Evolutionary conservation across 768 basidiomycete species (phyloP), one percentile per base, ranked within the genome.

Genomic region (Leccinellum rugosiceps): DNA sequence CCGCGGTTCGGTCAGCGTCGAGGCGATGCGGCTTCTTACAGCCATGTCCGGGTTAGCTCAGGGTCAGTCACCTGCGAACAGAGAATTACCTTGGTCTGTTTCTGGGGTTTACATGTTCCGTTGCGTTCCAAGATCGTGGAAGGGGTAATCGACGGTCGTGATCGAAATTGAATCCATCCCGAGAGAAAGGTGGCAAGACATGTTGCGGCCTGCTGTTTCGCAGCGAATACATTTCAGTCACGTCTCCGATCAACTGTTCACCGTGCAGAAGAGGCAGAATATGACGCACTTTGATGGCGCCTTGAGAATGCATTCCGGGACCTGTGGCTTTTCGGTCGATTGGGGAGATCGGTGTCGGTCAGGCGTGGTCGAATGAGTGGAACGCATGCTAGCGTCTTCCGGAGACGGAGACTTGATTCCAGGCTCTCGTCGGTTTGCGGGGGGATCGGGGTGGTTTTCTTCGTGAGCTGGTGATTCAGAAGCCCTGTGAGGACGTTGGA

Each of bases 191-290:
- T 60, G 71, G 71, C 58, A 71, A 61, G 54, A 58, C 72, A 70
- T 72, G 71, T 65, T 66, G 72, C 56, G 59, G 60, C 68, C 70
- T 68, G 68, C 62, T 65, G 70, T 62, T 43, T 68, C 63, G 63
- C 63, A 64, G 62, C 32, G 58, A 65, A 61, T 65, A 52, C 48
- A 61, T 64, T 57, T 23, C 31, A 52, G 58, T 41, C 58, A 55
- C 53, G 57, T 69, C 19, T 56, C 62, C 68, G 65, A 69, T 70
- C 65, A 71, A 50, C 54, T 43, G 48, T 50, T 64, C 59, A 56
- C 56, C 43, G 34, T 47, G 50, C 43, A 58, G 19, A 54, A 44
- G 50, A 57, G 54, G 52, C 26, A 10, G 30, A 53, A 59, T 60
- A 61, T 14, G 63, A 68, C 69, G 55, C 61, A 71, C 70, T 56